Evolutionary conservation across 768 basidiomycete genomes (phyloP), one percentile per base, ranked within the genome.

Genomic region (Pleurotus platypus): DNA sequence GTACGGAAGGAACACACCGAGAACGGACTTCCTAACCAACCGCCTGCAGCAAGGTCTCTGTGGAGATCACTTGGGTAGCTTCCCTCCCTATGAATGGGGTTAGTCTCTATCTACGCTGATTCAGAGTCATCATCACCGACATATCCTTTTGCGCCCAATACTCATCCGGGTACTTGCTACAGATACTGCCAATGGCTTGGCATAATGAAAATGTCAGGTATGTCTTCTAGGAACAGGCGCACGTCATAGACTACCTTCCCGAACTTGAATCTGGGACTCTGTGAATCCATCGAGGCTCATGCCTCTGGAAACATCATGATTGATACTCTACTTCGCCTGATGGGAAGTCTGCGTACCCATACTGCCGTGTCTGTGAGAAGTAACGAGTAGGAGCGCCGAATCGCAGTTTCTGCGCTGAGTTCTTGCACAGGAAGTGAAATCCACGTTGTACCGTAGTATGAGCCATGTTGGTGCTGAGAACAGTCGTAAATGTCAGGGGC

Each of bases 81-180:
- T 9, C 51, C 51, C n/a, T 43, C 39, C n/a, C 51, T 54, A 42
- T 11, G 30, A 35, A 35, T 3, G 2, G 30, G 30, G 3, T 35
- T 35, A 35, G 9, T 35, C 30, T 35, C 30, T 35, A 35, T 35
- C 30, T 35, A 35, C 11, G 30, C 11, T 35, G 11, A 11, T 35
- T 35, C 24, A 26, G 24, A 35, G 8, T 35, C 30, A 11, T 9
- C 30, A 35, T 9, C 20, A 42, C 51, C 22, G 38, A 54, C 51
- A 22, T 39, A 22, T 54, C 51, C 42, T 54, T 54, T 16, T 42
- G 51, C 5, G 51, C 51, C 51, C 51, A 54, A 13, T 54, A 54
- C 24, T 54, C 51, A 24, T 54, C 39, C 38, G 51, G 51, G 20
- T 54, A 54, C 20, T 54, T 54, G n/a, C 12, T 24, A 42, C 51